Conservation (phyloP, 2,329 filamentous ascomycete species). For the Fusarium compactum region DNA sequence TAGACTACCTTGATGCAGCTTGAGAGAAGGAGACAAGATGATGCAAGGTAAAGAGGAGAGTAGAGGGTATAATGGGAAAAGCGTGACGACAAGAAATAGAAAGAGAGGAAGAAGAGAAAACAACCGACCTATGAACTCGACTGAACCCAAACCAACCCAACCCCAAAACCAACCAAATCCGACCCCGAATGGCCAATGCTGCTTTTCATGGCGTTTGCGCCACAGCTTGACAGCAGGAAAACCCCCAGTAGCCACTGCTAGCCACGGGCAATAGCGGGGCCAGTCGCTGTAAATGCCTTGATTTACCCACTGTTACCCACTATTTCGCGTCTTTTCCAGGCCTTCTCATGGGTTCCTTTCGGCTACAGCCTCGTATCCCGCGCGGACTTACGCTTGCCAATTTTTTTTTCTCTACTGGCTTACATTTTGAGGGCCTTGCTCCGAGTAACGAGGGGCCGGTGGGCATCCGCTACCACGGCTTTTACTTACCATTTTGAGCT, state of each 20-base stretch:
- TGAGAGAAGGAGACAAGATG: slow-evolving; percentile 35
- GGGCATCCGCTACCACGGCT: slow-evolving; percentile 23
- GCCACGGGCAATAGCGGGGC: slow-evolving; percentile 35
- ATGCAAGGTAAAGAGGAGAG: slow-evolving; percentile 35
- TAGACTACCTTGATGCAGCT: slow-evolving; percentile 30
- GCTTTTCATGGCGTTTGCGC: slow-evolving; percentile 27
- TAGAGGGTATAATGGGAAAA: slow-evolving; percentile 29
- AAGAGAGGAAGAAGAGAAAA: slow-evolving; percentile 32
- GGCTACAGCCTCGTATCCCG: slow-evolving; percentile 50
- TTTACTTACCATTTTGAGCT: slow-evolving; percentile 6
- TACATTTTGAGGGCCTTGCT: slow-evolving; percentile 16
- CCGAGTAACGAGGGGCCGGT: slow-evolving; percentile 39
- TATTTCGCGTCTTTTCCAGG: slow-evolving; percentile 47
- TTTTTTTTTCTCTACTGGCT: slow-evolving; percentile 18
- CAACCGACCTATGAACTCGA: slow-evolving; percentile 12
- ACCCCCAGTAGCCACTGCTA: background rate
- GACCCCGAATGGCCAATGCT: slow-evolving; percentile 41
- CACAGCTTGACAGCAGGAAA: slow-evolving; percentile 37
- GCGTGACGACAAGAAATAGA: slow-evolving; percentile 32
- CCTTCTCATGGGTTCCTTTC: slow-evolving; percentile 30
- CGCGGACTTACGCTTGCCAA: slow-evolving; percentile 44
- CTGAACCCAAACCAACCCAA: slow-evolving; percentile 17
- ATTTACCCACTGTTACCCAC: slow-evolving; percentile 40
- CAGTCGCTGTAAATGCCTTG: slow-evolving; percentile 5
- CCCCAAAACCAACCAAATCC: slow-evolving; percentile 37